Evolutionary conservation across 495 filamentous ascomycete species (phyloP).

Genomic region (Penicillium riverlandense): DNA sequence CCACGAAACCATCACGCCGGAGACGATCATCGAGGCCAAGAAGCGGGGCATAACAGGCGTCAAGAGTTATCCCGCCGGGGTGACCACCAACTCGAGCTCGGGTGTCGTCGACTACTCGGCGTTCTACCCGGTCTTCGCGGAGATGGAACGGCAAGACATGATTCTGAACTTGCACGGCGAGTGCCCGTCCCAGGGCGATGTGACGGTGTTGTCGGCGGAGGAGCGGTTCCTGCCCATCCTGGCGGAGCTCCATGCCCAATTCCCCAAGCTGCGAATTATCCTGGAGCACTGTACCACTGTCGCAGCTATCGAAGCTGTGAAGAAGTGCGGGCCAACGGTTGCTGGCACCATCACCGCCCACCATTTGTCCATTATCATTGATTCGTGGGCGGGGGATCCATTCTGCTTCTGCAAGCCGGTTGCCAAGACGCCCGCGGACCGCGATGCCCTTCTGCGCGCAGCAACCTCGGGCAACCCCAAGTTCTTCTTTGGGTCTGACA

Average conservation of each 20-base stretch:
- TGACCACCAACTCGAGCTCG: constrained; percentile 76
- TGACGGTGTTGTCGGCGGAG: constrained; percentile 76
- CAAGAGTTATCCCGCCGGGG: constrained; percentile 58
- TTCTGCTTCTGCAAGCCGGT: constrained; percentile 87
- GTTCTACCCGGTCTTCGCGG: constrained; percentile 72
- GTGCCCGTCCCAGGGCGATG: constrained; percentile 39
- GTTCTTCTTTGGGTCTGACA: constrained; percentile 73
- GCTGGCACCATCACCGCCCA: constrained; percentile 61
- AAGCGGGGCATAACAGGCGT: constrained; percentile 40
- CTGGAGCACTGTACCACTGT: constrained; percentile 74
- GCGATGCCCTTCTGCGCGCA: constrained; percentile 66
- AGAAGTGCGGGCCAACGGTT: constrained; percentile 66
- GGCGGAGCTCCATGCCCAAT: constrained; percentile 58
- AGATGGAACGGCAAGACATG: constrained; percentile 64
- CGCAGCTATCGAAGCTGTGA: constrained; percentile 73
- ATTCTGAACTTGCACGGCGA: constrained; percentile 61
- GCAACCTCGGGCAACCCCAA: constrained; percentile 60
- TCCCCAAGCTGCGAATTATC: constrained; percentile 76
- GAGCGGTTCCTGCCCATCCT: constrained; percentile 73
- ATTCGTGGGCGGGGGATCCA: constrained; percentile 67
- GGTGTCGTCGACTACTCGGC: constrained; percentile 67
- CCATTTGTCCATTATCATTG: constrained; percentile 70
- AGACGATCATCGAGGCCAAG: constrained; percentile 67
- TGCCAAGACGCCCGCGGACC: constrained; percentile 67
- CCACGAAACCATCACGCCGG: constrained; percentile 68